Evolutionary conservation across 2,329 filamentous ascomycete genomes (phyloP), one percentile per base, ranked within the genome.

Genomic region (Microthyrium microscopicum): DNA sequence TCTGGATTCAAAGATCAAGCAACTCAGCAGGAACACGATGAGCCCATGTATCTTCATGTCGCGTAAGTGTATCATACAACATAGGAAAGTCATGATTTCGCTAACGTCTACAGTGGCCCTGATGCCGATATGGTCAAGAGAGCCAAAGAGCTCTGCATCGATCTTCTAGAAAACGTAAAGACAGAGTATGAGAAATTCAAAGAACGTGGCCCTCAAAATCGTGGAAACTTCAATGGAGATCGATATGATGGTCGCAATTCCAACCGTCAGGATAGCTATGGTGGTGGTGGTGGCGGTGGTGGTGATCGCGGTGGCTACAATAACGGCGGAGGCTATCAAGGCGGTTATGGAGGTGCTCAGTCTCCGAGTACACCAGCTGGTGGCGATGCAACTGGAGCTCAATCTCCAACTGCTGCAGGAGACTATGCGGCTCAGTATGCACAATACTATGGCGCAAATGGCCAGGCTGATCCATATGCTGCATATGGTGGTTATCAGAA

Each of bases 41-140:
- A 95, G 52, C 73, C 83, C 3, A 95, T 98, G 84, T 95, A 84
- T 50, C 67, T 98, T 29, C 85, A 95, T 54, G 85, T 95, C 43
- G 81, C 89, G 79, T 91, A 67, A 53, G 79, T 45, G 17, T 26
- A 9, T 6, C 18, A 12, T 32, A 8, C 9, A 13, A 32, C 17
- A 8, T 9, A 9, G 7, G n/a, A 31, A 33, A 11, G 6, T 18
- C n/a, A n/a, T n/a, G n/a, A n/a, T 17, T 15, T 4, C 16, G 11
- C 17, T 5, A n/a, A 31, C 12, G 29, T 29, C 39, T 36, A 20
- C 42, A 92, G 83, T 40, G 87, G 85, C 4, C 89, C 89, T 5
- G 83, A 94, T 50, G 70, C 80, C 12, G 70, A 71, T 40, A 83
- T 91, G 63, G 87, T 98, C 21, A 69, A 84, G 39, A 75, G 74